A percentile compares a stretch with the other conserved stretches of the same genome.
Conservation (phyloP, 129 eudicot genomes). For the Flaveria trinervia region DNA sequence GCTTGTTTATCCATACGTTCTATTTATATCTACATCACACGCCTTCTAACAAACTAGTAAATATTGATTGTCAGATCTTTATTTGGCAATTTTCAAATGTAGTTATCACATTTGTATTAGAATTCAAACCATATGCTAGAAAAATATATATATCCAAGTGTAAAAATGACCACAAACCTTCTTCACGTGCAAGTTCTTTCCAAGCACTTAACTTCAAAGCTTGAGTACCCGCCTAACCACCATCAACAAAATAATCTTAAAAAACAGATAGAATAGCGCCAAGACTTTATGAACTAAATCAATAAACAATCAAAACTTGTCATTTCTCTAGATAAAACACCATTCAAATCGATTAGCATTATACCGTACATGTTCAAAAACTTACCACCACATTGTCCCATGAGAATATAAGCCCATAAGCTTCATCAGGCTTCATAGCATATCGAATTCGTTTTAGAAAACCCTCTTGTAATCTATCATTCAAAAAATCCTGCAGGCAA, state of each 20-base stretch:
- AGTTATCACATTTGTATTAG: constrained; percentile 7
- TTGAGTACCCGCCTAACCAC: constrained; percentile 78
- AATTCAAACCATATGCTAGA: background rate
- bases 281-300: background rate
- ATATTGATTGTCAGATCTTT: background rate
- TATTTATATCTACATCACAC: background rate
- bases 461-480: constrained; percentile 85
- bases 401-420: constrained; percentile 93
- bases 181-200: constrained; percentile 87
- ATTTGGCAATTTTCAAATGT: background rate
- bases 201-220: constrained; percentile 78
- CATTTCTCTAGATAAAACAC: background rate
- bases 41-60: background rate
- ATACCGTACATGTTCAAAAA: background rate
- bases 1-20: background rate
- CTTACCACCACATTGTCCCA: constrained; percentile 97
- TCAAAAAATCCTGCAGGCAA: constrained; percentile 74
- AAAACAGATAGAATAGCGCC: background rate
- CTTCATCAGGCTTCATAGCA: constrained; percentile 99
- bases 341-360: background rate
- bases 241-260: constrained; percentile 7
- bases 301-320: background rate
- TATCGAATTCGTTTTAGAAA: constrained; percentile 82
- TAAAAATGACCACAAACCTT: constrained; percentile 44
- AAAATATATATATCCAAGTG: background rate